Base-by-base conservation (phyloP, 306 rosid genomes). In the Sicyos edulis region DNA sequence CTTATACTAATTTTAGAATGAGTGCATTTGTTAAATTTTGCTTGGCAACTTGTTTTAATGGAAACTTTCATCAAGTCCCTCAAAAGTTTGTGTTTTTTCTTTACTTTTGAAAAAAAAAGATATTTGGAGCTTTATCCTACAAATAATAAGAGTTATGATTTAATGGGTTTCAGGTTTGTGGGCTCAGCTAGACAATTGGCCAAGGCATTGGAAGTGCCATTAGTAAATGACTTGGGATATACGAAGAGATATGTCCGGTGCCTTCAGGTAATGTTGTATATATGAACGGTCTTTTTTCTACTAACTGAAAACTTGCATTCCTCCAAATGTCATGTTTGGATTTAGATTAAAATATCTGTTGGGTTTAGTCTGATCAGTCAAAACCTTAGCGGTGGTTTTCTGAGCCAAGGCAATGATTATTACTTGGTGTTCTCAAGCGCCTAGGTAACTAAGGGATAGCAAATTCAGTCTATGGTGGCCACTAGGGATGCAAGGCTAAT, bases 171-270 rank as follows among this genome's bases (percentile, higher is more conserved):
- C 74, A 95, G 99, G 97, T 89, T 95, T 83, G 91, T 89, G 71
- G 85, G 92, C 1, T 91, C 97, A 56, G 95, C 97, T 21, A 88
- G 95, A 60, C 97, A 89, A 79, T 84, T 95, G 82, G 99, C 97
- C 40, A 95, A 95, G 82, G 90, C 99, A 47, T 82, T 95, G 78
- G 99, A 95, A 88, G 97, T 91, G 65, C 97, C 99, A 16, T 85
- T 95, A 78, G 99, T 95, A 78, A 95, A 95, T 81, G 99, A 95
- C 84, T 86, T 95, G 81, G 99, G 99, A 77, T 95, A 95, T 81
- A 91, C 97, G 1, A 95, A 95, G 91, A 85, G 97, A 95, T 95
- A 89, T 15, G 95, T 95, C 22, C 90, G 97, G 60, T 95, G 99
- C 84, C 89, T 95, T 74, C 99, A 95, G 95, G 99, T 91, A 88